Conservation (phyloP, 345 rosid genomes). For the Kernera saxatilis region DNA sequence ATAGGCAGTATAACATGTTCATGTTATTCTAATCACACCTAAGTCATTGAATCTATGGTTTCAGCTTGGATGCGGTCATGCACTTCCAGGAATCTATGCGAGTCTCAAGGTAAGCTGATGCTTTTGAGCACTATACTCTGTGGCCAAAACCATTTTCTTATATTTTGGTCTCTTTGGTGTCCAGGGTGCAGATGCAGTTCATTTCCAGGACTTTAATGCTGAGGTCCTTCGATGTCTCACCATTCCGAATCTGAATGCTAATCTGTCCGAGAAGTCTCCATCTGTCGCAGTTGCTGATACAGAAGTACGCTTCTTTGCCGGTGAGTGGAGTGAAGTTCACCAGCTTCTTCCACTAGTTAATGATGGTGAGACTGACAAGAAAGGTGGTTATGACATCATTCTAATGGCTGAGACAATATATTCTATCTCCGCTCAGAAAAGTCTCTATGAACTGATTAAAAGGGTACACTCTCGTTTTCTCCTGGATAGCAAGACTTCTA, state of each 20-base stretch:
- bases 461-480: conserved; percentile 40
- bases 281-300: conserved; percentile 6
- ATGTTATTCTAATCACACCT: not conserved
- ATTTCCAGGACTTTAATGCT: conserved; percentile 90
- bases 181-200: conserved; percentile 62
- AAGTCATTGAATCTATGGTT: conserved; percentile 15
- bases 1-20: not conserved
- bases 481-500: not conserved
- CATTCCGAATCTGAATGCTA: conserved; percentile 65
- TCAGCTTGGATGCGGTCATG: conserved; percentile 98
- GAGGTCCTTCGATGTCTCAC: conserved; percentile 84
- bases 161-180: conserved; percentile 13
- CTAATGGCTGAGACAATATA: conserved; percentile 93
- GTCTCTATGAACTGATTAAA: conserved; percentile 65
- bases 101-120: conserved; percentile 58
- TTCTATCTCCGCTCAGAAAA: conserved; percentile 58
- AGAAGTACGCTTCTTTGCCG: conserved; percentile 64
- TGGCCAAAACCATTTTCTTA: not conserved
- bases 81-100: conserved; percentile 80
- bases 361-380: conserved; percentile 36
- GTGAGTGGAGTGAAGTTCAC: conserved; percentile 82
- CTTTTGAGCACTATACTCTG: not conserved
- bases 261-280: conserved; percentile 32
- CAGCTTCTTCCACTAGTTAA: conserved; percentile 48
- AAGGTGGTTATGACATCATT: conserved; percentile 63